Evolutionary conservation across 306 rosid genomes (phyloP), one percentile per base, ranked within the genome.

Genomic region (Lathyrus aphaca): DNA sequence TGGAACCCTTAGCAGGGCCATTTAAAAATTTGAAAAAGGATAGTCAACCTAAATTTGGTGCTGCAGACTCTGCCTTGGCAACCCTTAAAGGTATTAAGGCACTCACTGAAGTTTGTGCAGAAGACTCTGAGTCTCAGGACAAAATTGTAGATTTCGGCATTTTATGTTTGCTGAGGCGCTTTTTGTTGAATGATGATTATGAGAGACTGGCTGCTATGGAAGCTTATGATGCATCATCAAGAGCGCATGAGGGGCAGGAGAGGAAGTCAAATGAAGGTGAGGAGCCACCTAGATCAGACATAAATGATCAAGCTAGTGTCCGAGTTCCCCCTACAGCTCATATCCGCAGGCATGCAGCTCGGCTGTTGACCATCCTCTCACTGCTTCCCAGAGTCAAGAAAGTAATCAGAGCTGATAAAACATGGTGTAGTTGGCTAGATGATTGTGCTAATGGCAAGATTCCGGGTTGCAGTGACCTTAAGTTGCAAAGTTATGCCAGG

Each of bases 311-410:
- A 45, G 80, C 91, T 53, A 91, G 91, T 73, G 81, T 94, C 60
- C 86, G 90, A 63, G 95, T 94, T 85, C 97, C 98, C 9, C 88
- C 96, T n/a, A 82, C 98, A 5, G 92, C 96, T 73, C 98, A 90
- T 74, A 88, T 94, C 62, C 96, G 97, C 64, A 83, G 82, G 83
- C 98, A 94, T 88, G 98, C 92, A 43, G 91, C 95, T 16, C 87
- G 97, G 64, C 73, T 94, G 77, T 87, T 94, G 82, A 91, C 88
- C 62, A 87, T 94, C 75, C 97, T 94, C 53, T 94, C 98, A 11
- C 85, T 82, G 35, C 88, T 82, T 72, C 89, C 91, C 68, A 84
- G 79, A 78, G 96, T 86, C 51, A 90, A 88, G 83, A 94, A 83
- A 82, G 79, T 70, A 63, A 59, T 94, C 63, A n/a, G 69, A 73